Evolutionary conservation across 306 rosid species (phyloP), one percentile per base, ranked within the genome.

Genomic region (Coriaria nepalensis): DNA sequence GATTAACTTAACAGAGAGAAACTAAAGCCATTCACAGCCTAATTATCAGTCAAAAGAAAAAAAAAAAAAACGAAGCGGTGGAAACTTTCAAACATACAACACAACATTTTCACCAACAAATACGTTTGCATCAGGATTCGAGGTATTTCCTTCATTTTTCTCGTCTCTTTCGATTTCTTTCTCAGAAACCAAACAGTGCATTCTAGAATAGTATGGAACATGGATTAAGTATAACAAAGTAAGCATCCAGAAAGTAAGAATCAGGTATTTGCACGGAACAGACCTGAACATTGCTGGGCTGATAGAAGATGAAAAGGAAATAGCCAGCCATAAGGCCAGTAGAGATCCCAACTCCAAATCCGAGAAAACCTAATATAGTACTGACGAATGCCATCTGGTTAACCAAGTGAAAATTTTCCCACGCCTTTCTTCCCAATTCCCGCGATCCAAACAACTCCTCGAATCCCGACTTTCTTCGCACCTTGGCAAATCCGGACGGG

Each of bases 291-390:
- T 76, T 61, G 29, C 12, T 37, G 39, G 94, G 73, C 56, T 83
- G 86, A 53, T 59, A 14, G 38, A 69, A 76, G 50, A 88, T 78
- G 76, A 88, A 88, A 62, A 88, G 76, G 53, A 70, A 76, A 69
- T 88, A 88, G 2, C 96, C 96, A 48, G 43, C 69, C n/a, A 76
- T 69, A 37, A 88, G 76, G 15, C 96, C 96, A 44, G 81, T 46
- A 15, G 78, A 63, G 61, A 81, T 81, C 33, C 94, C 96, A 47
- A 83, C 10, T 70, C 95, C 95, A 46, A 88, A 88, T 62, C 96
- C 96, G 52, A 59, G 83, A 48, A 83, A 37, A 0, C 95, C 83
- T 40, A 81, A 63, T 37, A 88, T 44, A 41, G 86, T 76, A 59
- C 93, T 50, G 47, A 83, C 65, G 66, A 88, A 83, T 20, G 86